Evolutionary conservation across 148 eudicot species (phyloP).

Genomic region (Rhododendron williamsianum): DNA sequence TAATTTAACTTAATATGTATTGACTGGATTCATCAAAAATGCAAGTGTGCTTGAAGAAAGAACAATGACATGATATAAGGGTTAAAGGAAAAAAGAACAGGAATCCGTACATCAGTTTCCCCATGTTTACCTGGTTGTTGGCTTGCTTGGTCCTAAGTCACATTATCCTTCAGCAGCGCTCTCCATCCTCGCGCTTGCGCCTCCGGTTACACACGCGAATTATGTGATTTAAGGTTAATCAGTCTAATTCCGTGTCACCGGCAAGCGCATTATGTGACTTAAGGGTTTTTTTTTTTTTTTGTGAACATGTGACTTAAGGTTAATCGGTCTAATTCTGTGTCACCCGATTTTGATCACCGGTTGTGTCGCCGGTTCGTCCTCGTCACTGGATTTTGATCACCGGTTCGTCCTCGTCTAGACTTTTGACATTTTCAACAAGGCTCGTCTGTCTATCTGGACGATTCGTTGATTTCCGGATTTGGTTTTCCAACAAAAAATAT

Average conservation of each 20-base stretch:
- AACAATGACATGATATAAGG: background rate
- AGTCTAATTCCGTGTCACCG: background rate
- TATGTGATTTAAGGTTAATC: background rate
- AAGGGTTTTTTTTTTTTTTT: too few species aligned
- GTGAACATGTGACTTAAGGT: background rate
- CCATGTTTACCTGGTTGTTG: background rate
- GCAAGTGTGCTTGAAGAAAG: background rate
- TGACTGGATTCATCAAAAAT: constrained; percentile 4
- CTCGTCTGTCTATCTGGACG: too few species aligned
- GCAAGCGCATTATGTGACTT: too few species aligned
- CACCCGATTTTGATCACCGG: too few species aligned
- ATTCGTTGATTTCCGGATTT: too few species aligned
- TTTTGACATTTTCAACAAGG: too few species aligned
- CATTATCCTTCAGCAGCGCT: too few species aligned
- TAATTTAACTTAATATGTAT: constrained; percentile 3
- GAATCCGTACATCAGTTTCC: background rate
- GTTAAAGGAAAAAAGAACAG: background rate
- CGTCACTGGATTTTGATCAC: too few species aligned
- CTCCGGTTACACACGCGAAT: too few species aligned
- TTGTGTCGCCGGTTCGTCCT: background rate
- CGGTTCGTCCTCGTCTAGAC: background rate
- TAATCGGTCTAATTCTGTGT: background rate
- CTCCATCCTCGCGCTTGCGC: too few species aligned
- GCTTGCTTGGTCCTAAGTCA: background rate
- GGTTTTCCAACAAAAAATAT: too few species aligned